A percentile compares a stretch with the other conserved stretches of the same genome.
Conservation (phyloP, 768 basidiomycete genomes). For the Agrocybe chaxingu region DNA sequence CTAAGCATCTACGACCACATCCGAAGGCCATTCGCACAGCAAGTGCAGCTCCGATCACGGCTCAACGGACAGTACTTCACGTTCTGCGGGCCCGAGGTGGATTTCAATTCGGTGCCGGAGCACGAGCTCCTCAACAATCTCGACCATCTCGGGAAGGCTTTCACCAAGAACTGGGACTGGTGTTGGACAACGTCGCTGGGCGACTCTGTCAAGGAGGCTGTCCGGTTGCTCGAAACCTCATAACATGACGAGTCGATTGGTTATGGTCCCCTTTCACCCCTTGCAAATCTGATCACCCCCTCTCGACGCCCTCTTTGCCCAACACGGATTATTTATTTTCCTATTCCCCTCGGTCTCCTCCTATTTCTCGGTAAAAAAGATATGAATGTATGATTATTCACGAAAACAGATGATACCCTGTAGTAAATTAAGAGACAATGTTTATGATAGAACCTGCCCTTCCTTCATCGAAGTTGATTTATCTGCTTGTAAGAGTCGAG, state of each 20-base stretch:
- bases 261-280: too few species aligned
- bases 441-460: too few species aligned
- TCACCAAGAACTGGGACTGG: slow-evolving; percentile 62
- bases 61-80: slow-evolving; percentile 41
- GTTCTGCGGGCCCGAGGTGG: slow-evolving; percentile 27
- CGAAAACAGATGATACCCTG: too few species aligned
- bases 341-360: too few species aligned
- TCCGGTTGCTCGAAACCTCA: slow-evolving; percentile 22
- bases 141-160: slow-evolving; percentile 32
- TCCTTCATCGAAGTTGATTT: too few species aligned
- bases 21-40: slow-evolving; percentile 41
- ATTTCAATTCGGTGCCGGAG: slow-evolving; percentile 25
- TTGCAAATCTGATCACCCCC: too few species aligned
- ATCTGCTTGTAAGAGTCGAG: too few species aligned
- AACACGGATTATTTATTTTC: too few species aligned
- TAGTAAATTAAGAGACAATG: too few species aligned
- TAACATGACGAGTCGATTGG: not conserved
- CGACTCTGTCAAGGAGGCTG: slow-evolving; percentile 35
- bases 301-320: too few species aligned
- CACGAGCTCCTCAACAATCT: slow-evolving; percentile 29
- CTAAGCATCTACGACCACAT: slow-evolving; percentile 47
- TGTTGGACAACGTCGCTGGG: slow-evolving; percentile 50
- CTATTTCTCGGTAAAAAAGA: too few species aligned
- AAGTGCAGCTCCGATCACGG: slow-evolving; percentile 36
- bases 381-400: too few species aligned